Evolutionary conservation across 495 filamentous ascomycete genomes (phyloP).

Genomic region (Neurospora sp.): DNA sequence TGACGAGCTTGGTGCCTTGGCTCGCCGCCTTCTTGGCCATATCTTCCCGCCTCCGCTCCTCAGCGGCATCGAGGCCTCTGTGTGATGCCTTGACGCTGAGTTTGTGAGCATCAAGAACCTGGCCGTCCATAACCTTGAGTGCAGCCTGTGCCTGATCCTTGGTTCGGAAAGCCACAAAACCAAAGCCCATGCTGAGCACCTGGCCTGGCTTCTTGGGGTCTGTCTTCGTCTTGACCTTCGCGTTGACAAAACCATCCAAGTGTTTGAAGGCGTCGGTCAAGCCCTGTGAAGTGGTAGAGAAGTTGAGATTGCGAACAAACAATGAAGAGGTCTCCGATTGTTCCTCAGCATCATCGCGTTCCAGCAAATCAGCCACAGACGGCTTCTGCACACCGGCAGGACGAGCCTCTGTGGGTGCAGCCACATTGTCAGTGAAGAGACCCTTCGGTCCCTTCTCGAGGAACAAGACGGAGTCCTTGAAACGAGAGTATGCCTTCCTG

Average conservation of each 20-base stretch:
- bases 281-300: constrained; percentile 67
- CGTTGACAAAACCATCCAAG: constrained; percentile 76
- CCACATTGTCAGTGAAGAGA: constrained; percentile 49
- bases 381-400: constrained; percentile 30
- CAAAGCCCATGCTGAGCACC: constrained; percentile 89
- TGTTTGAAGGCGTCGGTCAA: constrained; percentile 66
- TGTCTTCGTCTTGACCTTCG: constrained; percentile 75
- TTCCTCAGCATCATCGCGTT: constrained; percentile 42
- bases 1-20: constrained; percentile 80
- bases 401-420: constrained; percentile 14
- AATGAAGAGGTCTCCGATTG: constrained; percentile 60
- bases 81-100: constrained; percentile 76
- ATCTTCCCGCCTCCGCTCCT: constrained; percentile 72
- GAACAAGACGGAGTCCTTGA: constrained; percentile 86
- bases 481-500: constrained; percentile 72
- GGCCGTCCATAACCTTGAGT: constrained; percentile 73
- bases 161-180: constrained; percentile 80
- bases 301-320: constrained; percentile 88
- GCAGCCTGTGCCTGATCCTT: constrained; percentile 70
- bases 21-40: constrained; percentile 62
- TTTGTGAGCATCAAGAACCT: constrained; percentile 74
- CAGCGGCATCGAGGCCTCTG: constrained; percentile 73
- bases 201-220: constrained; percentile 77
- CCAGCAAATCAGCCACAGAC: constrained; percentile 42
- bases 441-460: constrained; percentile 87